These are phyloP conservation scores for Linum trigynum DNA, from an alignment of 345 rosid genomes.

Conservation along the genomic window DNA sequence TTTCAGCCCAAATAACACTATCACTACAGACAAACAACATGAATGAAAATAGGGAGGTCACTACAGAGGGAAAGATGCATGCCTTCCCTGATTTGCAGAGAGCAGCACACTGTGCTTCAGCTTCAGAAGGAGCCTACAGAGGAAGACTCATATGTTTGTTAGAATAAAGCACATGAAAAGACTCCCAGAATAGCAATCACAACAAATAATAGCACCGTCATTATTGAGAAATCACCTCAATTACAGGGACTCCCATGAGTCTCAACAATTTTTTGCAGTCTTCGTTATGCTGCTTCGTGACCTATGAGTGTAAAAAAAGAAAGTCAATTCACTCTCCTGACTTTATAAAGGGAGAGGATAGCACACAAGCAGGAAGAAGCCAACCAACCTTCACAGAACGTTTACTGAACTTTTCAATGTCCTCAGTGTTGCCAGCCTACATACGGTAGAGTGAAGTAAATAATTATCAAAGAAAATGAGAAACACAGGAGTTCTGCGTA, in stretches of 20 bases:
- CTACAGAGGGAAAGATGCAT: slow-evolving; percentile 19
- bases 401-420: slow-evolving; percentile 89
- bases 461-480: not conserved
- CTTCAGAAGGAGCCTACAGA: slow-evolving; percentile 83
- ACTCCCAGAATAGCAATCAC: not conserved
- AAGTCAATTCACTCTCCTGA: not conserved
- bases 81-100: slow-evolving; percentile 86
- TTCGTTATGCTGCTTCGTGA: slow-evolving; percentile 78
- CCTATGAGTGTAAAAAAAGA: slow-evolving; percentile 32
- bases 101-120: slow-evolving; percentile 89
- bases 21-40: not conserved
- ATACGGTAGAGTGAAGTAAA: not conserved
- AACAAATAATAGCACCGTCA: not conserved
- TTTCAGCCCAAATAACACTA: not conserved
- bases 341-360: not conserved
- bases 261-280: slow-evolving; percentile 80
- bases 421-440: slow-evolving; percentile 74
- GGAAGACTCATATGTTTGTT: not conserved
- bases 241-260: slow-evolving; percentile 91
- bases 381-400: slow-evolving; percentile 71
- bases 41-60: slow-evolving; percentile 3
- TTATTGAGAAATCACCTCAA: slow-evolving; percentile 42
- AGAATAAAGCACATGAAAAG: not conserved
- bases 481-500: not conserved
- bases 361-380: not conserved